Base-by-base conservation (phyloP, 306 rosid genomes). In the Dryas drummondii region DNA sequence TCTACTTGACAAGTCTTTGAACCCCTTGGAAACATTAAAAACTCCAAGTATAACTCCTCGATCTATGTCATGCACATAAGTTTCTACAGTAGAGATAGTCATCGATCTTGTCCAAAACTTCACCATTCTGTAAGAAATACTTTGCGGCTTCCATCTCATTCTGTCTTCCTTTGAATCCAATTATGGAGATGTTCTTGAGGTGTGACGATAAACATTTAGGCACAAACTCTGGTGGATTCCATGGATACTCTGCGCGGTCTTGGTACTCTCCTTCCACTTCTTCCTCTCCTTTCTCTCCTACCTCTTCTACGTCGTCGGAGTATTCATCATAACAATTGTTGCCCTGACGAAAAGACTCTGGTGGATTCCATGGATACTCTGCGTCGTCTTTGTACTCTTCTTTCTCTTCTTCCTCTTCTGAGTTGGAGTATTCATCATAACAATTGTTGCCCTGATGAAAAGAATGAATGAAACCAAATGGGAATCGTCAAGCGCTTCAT, bases 401-500 rank as follows among this genome's bases (percentile, higher is more conserved):
- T 1, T 46, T 4, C 49, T 46, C 49, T 46, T 46, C 49, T 46
- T 1, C 6, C 40, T 27, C 7, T 26, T 19, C 22, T 22, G 4
- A 2, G 14, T 22, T 37, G 0, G 41, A 22, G 37, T 57, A 19
- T 22, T 9, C 40, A 13, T 57, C 15, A 17, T 56, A 32, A 17
- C 19, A 32, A 56, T 19, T 19, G 12, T 56, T 14, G 9, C 3
- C 41, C 63, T 22, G 63, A 22, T 4, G 6, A 27, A 59, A 27
- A 12, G 8, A 59, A 59, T 59, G 65, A 59, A 59, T 27, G 44
- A 59, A 59, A 59, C n/a, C 16, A 59, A 59, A 59, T 59, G 65
- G 22, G 63, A 32, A 59, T 3, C 10, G n/a, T 12, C 0, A 27
- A 27, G 65, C 11, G 14, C 65, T 27, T 4, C 65, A 59, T 27